Conservation (phyloP, 1,139 yeast species). For the Spencermartinsiella ligniputridi region DNA sequence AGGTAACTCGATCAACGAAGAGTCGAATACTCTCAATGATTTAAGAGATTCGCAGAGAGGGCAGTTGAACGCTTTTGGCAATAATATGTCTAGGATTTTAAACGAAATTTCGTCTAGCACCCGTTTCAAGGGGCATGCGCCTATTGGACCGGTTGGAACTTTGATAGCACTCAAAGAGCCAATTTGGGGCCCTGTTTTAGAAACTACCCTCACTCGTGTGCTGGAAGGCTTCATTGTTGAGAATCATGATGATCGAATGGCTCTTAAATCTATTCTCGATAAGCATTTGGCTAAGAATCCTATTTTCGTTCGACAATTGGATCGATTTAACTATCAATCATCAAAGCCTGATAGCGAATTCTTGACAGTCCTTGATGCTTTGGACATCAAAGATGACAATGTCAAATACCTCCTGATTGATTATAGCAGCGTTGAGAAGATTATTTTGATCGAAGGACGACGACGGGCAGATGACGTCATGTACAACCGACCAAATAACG, state of each 20-base stretch:
- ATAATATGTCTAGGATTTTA: conserved; percentile 40
- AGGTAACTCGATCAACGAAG: not conserved
- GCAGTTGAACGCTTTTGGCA: conserved; percentile 44
- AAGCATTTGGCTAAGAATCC: conserved; percentile 32
- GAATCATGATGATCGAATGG: conserved; percentile 54
- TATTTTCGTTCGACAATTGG: conserved; percentile 54
- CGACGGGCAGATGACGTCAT: conserved; percentile 48
- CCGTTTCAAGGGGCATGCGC: conserved; percentile 42
- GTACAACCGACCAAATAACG: conserved; percentile 38
- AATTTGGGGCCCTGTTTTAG: conserved; percentile 63
- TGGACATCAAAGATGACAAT: conserved; percentile 52
- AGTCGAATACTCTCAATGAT: not conserved
- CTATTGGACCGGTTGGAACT: conserved; percentile 84
- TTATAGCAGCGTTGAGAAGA: conserved; percentile 53
- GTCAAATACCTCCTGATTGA: conserved; percentile 65
- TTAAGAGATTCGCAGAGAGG: not conserved
- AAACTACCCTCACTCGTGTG: conserved; percentile 44
- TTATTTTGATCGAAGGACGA: conserved; percentile 49
- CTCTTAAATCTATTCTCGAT: conserved; percentile 44
- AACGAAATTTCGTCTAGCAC: conserved; percentile 36
- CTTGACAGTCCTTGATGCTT: conserved; percentile 55
- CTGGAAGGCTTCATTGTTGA: conserved; percentile 66
- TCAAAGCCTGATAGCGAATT: conserved; percentile 37
- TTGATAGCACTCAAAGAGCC: conserved; percentile 53
- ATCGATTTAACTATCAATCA: conserved; percentile 47